Evolutionary conservation across 1,284 basidiomycete species (phyloP).

Genomic region (Schizophyllum commune): DNA sequence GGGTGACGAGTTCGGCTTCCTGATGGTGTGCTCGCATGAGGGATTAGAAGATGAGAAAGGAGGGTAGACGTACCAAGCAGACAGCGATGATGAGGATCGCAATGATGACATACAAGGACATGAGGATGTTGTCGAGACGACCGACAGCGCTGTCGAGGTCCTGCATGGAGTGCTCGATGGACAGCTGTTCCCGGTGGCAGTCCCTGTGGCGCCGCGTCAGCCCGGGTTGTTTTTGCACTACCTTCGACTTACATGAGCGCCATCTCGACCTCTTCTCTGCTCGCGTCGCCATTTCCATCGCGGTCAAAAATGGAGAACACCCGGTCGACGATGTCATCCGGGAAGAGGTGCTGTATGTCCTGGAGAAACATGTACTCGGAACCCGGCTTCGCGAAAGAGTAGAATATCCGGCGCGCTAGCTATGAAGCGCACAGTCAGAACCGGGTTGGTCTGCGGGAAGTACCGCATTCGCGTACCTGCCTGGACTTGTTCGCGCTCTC

Average conservation of each 20-base stretch:
- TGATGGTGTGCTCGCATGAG: background rate
- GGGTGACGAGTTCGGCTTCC: constrained; percentile 53
- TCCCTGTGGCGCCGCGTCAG: constrained; percentile 35
- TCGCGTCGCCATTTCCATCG: constrained; percentile 69
- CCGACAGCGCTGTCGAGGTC: constrained; percentile 89
- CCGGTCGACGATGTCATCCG: constrained; percentile 51
- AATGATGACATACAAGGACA: constrained; percentile 61
- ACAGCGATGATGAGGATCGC: constrained; percentile 71
- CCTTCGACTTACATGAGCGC: constrained; percentile 50
- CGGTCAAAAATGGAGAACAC: constrained; percentile 73
- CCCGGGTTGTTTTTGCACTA: background rate
- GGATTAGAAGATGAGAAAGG: constrained; percentile 1
- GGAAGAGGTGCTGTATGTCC: constrained; percentile 74
- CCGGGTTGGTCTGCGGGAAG: background rate
- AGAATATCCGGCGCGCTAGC: constrained; percentile 81
- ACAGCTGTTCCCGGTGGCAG: constrained; percentile 79
- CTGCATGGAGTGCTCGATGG: constrained; percentile 82
- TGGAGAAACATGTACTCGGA: constrained; percentile 53
- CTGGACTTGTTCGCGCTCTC: constrained; percentile 79
- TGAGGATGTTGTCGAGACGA: constrained; percentile 68
- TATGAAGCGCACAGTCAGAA: constrained; percentile 16
- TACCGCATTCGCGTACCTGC: constrained; percentile 35
- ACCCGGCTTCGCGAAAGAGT: constrained; percentile 71
- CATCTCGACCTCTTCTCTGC: constrained; percentile 71
- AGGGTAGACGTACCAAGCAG: constrained; percentile 40